Conservation (phyloP, 208 protist species). For the Trypanosoma brucei region DNA sequence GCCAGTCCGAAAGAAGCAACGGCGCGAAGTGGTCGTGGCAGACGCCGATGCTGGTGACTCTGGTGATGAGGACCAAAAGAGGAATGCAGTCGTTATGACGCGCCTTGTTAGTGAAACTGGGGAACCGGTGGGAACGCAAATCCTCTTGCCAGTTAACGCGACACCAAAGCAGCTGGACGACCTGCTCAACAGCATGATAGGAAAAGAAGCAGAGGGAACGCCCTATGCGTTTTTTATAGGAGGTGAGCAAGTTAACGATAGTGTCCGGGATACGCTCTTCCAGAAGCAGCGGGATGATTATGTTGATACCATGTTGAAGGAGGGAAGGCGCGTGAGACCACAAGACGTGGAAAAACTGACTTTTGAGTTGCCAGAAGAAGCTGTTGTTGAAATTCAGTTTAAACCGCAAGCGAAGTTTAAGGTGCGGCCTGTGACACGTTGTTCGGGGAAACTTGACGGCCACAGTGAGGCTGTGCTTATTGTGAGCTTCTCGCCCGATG, state of each 20-base stretch:
- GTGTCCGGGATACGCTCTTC: constrained; percentile 83
- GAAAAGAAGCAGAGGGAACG: constrained; percentile 67
- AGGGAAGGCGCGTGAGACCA: constrained; percentile 75
- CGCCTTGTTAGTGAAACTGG: constrained; percentile 88
- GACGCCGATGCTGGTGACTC: constrained; percentile 26
- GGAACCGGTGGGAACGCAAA: constrained; percentile 81
- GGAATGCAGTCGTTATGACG: constrained; percentile 64
- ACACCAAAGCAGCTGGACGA: constrained; percentile 87
- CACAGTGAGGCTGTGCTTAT: constrained; percentile 95
- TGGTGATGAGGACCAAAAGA: constrained; percentile 27
- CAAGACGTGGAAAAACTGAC: constrained; percentile 74
- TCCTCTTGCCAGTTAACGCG: constrained; percentile 89
- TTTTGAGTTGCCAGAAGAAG: constrained; percentile 81
- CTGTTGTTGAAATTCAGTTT: constrained; percentile 87
- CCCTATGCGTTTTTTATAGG: constrained; percentile 96
- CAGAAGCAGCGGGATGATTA: constrained; percentile 68
- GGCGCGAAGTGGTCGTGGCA: constrained; percentile 51
- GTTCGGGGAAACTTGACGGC: constrained; percentile 89
- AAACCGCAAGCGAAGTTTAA: constrained; percentile 97
- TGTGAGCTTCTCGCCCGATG: constrained; percentile 93
- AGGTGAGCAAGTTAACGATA: constrained; percentile 89
- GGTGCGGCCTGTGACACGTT: constrained; percentile 94
- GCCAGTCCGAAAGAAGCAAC: constrained; percentile 85
- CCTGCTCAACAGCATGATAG: constrained; percentile 71
- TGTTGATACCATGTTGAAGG: constrained; percentile 71